Conservation (phyloP, 1,284 basidiomycete species). For the Papiliotrema fonsecae region DNA sequence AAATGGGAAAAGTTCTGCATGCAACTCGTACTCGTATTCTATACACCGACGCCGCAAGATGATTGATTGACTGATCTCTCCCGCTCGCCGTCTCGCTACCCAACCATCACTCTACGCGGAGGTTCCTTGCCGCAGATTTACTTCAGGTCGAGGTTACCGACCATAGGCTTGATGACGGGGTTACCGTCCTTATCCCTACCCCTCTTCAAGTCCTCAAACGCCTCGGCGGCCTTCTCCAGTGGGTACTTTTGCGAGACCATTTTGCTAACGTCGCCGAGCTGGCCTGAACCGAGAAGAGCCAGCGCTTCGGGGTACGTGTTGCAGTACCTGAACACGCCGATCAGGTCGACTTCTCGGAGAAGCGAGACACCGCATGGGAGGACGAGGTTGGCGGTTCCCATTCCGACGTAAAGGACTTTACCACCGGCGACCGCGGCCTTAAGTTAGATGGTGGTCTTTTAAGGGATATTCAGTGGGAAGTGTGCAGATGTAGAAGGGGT, state of each 20-base stretch:
- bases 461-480: background rate
- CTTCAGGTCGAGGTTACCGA: conserved; percentile 43
- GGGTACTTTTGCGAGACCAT: conserved; percentile 76
- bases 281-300: conserved; percentile 61
- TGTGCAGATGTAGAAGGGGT: background rate
- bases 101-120: background rate
- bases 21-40: background rate
- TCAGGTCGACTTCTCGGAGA: conserved; percentile 84
- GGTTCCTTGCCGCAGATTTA: conserved; percentile 2
- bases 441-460: background rate
- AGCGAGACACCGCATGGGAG: conserved; percentile 80
- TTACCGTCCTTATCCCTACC: conserved; percentile 72
- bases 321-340: conserved; percentile 72
- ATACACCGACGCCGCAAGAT: background rate
- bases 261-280: conserved; percentile 61
- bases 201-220: conserved; percentile 71
- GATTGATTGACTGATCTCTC: too few species aligned
- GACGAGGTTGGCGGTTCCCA: conserved; percentile 79
- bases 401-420: conserved; percentile 87
- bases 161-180: conserved; percentile 81
- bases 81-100: background rate
- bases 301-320: conserved; percentile 85
- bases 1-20: background rate
- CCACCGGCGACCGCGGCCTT: conserved; percentile 77
- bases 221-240: conserved; percentile 61